Evolutionary conservation across 768 basidiomycete species (phyloP).

Genomic region (Kwoniella shandongensis): DNA sequence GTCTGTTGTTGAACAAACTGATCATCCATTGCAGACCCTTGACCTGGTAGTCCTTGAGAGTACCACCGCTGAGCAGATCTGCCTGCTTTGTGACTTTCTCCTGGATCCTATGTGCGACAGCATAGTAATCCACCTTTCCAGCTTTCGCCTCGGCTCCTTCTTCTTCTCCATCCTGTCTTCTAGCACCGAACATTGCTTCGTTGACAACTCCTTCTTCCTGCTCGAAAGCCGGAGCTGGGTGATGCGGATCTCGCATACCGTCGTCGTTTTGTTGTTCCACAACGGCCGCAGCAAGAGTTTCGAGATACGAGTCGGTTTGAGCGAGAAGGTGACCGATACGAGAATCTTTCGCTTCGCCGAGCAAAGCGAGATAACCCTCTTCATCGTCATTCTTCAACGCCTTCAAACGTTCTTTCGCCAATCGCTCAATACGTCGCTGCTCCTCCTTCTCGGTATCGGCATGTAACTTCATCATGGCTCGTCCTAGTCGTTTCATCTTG

Average conservation of each 20-base stretch:
- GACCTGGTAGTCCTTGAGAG: slow-evolving; percentile 89
- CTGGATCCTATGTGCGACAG: slow-evolving; percentile 85
- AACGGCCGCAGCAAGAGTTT: slow-evolving; percentile 91
- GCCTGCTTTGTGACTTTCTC: slow-evolving; percentile 68
- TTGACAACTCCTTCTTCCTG: slow-evolving; percentile 70
- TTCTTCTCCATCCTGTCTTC: slow-evolving; percentile 63
- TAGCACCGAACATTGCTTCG: slow-evolving; percentile 88
- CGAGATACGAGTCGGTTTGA: slow-evolving; percentile 92
- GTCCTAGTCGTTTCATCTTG: slow-evolving; percentile 66
- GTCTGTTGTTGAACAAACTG: slow-evolving; percentile 89
- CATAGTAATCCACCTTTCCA: slow-evolving; percentile 90
- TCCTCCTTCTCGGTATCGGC: slow-evolving; percentile 93
- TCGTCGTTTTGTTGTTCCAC: slow-evolving; percentile 82
- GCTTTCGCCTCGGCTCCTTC: slow-evolving; percentile 60
- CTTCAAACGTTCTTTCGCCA: slow-evolving; percentile 95
- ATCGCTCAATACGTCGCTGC: slow-evolving; percentile 90
- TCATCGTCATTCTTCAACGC: slow-evolving; percentile 97
- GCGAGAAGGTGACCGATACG: slow-evolving; percentile 93
- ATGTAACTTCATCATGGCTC: slow-evolving; percentile 80
- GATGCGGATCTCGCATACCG: slow-evolving; percentile 51
- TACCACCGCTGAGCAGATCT: slow-evolving; percentile 74
- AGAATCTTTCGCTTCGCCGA: slow-evolving; percentile 98
- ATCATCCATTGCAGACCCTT: slow-evolving; percentile 99
- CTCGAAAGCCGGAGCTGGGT: slow-evolving; percentile 57
- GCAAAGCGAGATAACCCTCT: slow-evolving; percentile 98